Evolutionary conservation across 23 red algal genomes (phyloP), one percentile per base, ranked within the genome.

Genomic region (Gracilariopsis chorda): DNA sequence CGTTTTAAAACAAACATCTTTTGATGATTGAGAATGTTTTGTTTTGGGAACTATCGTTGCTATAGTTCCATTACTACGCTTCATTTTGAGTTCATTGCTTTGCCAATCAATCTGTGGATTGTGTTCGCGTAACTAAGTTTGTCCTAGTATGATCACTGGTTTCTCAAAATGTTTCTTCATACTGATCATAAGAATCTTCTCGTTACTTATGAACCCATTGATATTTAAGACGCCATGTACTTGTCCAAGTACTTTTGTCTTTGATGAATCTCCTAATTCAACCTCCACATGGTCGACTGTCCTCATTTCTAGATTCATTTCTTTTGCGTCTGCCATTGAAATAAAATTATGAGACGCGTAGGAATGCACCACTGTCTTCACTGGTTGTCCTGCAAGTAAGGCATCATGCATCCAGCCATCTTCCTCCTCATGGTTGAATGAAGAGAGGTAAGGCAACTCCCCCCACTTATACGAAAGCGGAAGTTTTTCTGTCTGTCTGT

Each of bases 261-360:
- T 80, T 55, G 76, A 80, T 29, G n/a, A 30, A 80, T 80, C 76
- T 52, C 76, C 76, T 25, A 80, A 12, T 34, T 80, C 76, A 28
- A 80, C 30, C 25, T 76, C 69, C 30, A 46, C 69, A 36, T 39
- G 28, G n/a, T 55, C n/a, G 49, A 55, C n/a, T 55, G 49, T 14
- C 49, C 16, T 16, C 16, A 55, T n/a, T 55, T 14, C n/a, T 55
- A 55, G n/a, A 55, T n/a, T 55, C n/a, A 14, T 16, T 55, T 55
- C 16, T n/a, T 55, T 55, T 16, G 49, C 49, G n/a, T 14, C 49
- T 55, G n/a, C 49, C n/a, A 16, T 55, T 55, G 49, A 55, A 14
- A 55, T 55, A 55, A 55, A 55, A 16, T 14, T n/a, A 55, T n/a
- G 49, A n/a, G 16, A 14, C 25, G 69, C 69, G 12, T 46, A 0